Evolutionary conservation across 2,329 filamentous ascomycete genomes (phyloP).

Genomic region (Lasiodiplodia sp.): DNA sequence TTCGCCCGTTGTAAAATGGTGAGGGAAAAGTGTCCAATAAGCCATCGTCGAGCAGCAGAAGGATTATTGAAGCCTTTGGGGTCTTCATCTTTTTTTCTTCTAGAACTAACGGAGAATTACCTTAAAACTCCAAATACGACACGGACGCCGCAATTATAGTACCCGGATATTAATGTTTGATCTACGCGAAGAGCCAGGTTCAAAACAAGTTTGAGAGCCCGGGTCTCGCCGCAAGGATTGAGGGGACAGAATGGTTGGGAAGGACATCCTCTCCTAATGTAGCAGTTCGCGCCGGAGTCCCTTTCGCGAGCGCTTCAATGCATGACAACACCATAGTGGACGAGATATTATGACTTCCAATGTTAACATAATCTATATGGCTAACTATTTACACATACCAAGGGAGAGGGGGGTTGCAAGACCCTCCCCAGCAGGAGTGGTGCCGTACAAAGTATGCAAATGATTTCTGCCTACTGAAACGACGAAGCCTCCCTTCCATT

Average conservation of each 20-base stretch:
- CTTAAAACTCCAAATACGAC: background rate
- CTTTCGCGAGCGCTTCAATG: background rate
- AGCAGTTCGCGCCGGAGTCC: background rate
- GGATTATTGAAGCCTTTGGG: too few relatives aligned
- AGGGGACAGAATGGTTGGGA: background rate
- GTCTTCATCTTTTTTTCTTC: background rate
- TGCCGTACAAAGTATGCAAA: background rate
- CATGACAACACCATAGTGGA: background rate
- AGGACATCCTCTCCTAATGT: too few relatives aligned
- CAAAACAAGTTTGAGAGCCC: background rate
- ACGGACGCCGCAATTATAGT: background rate
- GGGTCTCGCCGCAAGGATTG: background rate
- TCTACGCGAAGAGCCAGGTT: background rate
- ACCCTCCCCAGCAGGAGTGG: background rate
- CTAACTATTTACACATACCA: background rate
- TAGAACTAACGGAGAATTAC: background rate
- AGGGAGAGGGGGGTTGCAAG: background rate
- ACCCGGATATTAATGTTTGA: conserved; percentile 4
- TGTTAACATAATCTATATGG: background rate
- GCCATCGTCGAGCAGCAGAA: too few relatives aligned
- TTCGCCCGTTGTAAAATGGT: background rate
- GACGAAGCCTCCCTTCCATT: background rate
- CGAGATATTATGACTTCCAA: background rate
- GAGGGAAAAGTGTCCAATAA: background rate
- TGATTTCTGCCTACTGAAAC: background rate